These are phyloP conservation scores for Ceraceosorus guamensis DNA, from an alignment of 1,284 basidiomycete species.

Conservation along the genomic window DNA sequence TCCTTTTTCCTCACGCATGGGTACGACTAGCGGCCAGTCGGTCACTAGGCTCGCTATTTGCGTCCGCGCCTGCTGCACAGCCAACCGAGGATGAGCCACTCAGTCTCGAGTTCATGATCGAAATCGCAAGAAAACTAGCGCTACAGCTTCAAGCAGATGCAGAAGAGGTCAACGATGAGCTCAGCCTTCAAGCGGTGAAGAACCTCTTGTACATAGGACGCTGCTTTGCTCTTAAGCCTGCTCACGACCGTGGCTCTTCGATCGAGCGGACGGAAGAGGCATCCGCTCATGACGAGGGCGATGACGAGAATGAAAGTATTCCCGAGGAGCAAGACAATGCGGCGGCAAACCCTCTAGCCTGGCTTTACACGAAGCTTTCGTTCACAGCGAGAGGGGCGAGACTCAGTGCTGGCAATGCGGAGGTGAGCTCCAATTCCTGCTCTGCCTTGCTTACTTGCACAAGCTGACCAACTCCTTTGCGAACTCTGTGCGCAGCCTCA, in stretches of 20 bases:
- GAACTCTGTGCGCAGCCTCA: slow-evolving; percentile 6
- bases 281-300: neutral
- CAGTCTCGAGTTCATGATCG: slow-evolving; percentile 58
- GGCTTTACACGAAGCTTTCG: slow-evolving; percentile 89
- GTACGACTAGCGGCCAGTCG: slow-evolving; percentile 75
- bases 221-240: slow-evolving; percentile 33
- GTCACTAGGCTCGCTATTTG: slow-evolving; percentile 67
- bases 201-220: slow-evolving; percentile 86
- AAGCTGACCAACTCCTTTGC: neutral
- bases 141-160: slow-evolving; percentile 66
- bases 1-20: slow-evolving; percentile 91
- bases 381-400: slow-evolving; percentile 63
- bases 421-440: neutral
- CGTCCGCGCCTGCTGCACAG: slow-evolving; percentile 18
- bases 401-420: slow-evolving; percentile 1
- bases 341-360: slow-evolving; percentile 62
- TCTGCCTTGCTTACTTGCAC: neutral
- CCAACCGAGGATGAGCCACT: slow-evolving; percentile 32
- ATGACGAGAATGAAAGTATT: slow-evolving; percentile 13
- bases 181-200: slow-evolving; percentile 83
- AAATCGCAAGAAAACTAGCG: slow-evolving; percentile 68
- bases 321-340: slow-evolving; percentile 23
- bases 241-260: neutral
- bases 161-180: slow-evolving; percentile 65
- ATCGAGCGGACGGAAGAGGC: neutral